A percentile compares a stretch with the other conserved stretches of the same genome.
Evolutionary conservation across 2,329 filamentous ascomycete genomes (phyloP).

Genomic region (Lasiodiplodia citricola): DNA sequence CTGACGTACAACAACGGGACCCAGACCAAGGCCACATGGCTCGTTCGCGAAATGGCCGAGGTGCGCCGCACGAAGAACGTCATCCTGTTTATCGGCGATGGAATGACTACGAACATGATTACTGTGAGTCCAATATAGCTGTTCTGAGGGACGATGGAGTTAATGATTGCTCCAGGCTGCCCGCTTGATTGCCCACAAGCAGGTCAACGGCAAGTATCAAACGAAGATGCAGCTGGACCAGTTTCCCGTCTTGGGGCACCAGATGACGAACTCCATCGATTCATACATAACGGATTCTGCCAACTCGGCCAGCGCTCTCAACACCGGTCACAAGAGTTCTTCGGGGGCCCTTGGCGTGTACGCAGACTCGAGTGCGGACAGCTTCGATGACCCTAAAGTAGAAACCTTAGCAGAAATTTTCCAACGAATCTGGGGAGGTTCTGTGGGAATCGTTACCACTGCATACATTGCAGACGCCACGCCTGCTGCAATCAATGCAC

Average conservation of each 20-base stretch:
- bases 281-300: conserved; percentile 86
- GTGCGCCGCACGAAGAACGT: conserved; percentile 83
- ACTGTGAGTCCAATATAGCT: conserved; percentile 45
- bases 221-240: conserved; percentile 77
- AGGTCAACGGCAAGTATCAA: conserved; percentile 84
- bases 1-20: conserved; percentile 76
- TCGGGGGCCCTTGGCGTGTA: conserved; percentile 85
- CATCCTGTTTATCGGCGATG: conserved; percentile 80
- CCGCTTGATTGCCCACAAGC: conserved; percentile 80
- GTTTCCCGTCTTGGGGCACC: conserved; percentile 84
- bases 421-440: conserved; percentile 68
- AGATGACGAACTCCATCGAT: conserved; percentile 87
- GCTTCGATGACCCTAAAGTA: conserved; percentile 84
- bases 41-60: conserved; percentile 72
- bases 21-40: conserved; percentile 76
- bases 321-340: conserved; percentile 81
- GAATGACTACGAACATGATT: conserved; percentile 76
- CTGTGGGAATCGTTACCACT: conserved; percentile 72
- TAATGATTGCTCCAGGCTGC: conserved; percentile 57
- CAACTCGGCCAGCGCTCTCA: conserved; percentile 82
- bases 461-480: conserved; percentile 83
- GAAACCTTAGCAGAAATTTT: conserved; percentile 83
- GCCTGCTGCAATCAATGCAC: conserved; percentile 63
- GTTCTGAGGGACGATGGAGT: not conserved
- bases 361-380: conserved; percentile 73